Evolutionary conservation across 2,329 filamentous ascomycete species (phyloP).

Genomic region (Sporothrix pallida): DNA sequence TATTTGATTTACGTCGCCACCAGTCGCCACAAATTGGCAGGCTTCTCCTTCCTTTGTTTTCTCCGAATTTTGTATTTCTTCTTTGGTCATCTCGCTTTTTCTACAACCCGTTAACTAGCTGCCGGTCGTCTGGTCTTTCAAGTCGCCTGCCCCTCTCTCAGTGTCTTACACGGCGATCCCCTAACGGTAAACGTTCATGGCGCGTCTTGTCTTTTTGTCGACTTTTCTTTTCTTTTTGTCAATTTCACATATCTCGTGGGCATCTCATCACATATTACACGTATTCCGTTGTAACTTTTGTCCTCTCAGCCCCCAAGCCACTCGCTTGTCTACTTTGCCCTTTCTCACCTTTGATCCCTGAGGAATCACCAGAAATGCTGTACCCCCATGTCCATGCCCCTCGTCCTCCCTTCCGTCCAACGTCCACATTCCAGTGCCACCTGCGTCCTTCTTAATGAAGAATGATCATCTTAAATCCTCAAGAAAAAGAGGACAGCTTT

Average conservation of each 20-base stretch:
- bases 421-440: neutral
- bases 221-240: neutral
- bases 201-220: neutral
- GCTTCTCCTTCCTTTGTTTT: no score
- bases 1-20: neutral
- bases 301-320: conserved; percentile 24
- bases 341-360: neutral
- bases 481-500: no score
- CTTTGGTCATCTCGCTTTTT: neutral
- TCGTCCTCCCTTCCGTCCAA: neutral
- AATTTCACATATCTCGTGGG: neutral
- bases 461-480: neutral
- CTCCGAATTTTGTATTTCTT: neutral
- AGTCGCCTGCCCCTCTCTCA: neutral
- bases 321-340: neutral
- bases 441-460: conserved; percentile 13
- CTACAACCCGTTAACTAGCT: neutral
- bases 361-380: neutral
- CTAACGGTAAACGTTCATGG: conserved; percentile 11
- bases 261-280: neutral
- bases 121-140: neutral
- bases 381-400: conserved; percentile 1
- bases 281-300: neutral
- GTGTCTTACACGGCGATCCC: conserved; percentile 9
- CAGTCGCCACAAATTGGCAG: neutral